Evolutionary conservation across 2,329 filamentous ascomycete genomes (phyloP).

Genomic region (Penicillium sp.): DNA sequence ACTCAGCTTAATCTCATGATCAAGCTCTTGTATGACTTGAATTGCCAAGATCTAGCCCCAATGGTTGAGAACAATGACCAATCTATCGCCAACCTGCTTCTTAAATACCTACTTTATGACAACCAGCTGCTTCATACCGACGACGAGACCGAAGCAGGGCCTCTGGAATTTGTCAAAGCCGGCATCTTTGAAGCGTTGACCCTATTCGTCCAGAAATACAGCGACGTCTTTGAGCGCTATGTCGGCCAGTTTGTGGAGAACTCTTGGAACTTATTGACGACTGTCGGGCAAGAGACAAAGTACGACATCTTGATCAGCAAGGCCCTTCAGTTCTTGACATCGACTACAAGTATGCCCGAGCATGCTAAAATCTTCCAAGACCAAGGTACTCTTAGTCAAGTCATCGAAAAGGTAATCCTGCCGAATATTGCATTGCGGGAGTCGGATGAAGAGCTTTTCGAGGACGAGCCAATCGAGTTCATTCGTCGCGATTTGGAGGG

Average conservation of each 20-base stretch:
- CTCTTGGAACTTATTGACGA: constrained; percentile 87
- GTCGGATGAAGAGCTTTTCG: constrained; percentile 91
- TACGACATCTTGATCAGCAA: constrained; percentile 94
- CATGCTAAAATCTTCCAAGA: constrained; percentile 86
- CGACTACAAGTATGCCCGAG: constrained; percentile 71
- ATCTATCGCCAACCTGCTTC: constrained; percentile 71
- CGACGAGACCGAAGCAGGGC: constrained; percentile 83
- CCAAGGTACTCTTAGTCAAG: constrained; percentile 71
- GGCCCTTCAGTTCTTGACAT: constrained; percentile 89
- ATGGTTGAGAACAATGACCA: constrained; percentile 86
- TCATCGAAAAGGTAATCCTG: constrained; percentile 92
- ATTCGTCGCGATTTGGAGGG: constrained; percentile 93
- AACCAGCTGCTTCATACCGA: constrained; percentile 78
- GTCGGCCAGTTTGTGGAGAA: constrained; percentile 81
- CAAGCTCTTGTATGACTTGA: constrained; percentile 92
- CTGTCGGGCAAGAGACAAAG: constrained; percentile 80
- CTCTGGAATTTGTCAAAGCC: constrained; percentile 81
- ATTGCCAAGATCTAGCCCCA: constrained; percentile 92
- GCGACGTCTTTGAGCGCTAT: constrained; percentile 83
- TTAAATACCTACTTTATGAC: constrained; percentile 90
- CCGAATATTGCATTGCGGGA: constrained; percentile 90
- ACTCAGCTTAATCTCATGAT: constrained; percentile 82
- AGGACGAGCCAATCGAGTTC: constrained; percentile 98
- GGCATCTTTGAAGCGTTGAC: constrained; percentile 90
- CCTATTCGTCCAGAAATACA: constrained; percentile 89